These are phyloP conservation scores for Amanita molliuscula DNA, from an alignment of 768 basidiomycete genomes.

Conservation along the genomic window DNA sequence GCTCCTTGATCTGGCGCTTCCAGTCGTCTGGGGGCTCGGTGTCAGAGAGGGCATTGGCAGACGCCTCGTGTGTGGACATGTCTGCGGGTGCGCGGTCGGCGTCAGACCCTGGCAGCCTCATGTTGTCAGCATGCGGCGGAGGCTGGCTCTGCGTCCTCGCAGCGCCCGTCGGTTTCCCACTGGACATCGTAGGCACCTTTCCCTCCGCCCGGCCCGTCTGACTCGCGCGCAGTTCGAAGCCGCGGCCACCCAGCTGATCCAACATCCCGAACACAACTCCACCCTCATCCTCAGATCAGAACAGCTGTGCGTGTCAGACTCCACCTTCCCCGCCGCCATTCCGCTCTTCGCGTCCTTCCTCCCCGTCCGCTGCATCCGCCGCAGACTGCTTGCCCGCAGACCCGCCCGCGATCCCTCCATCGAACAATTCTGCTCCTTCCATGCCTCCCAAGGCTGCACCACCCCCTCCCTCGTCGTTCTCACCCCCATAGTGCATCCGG, in stretches of 20 bases:
- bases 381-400: constrained; percentile 66
- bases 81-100: no score
- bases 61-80: no score
- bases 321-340: constrained; percentile 18
- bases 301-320: constrained; percentile 22
- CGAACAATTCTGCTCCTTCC: constrained; percentile 76
- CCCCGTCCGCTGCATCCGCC: constrained; percentile 44
- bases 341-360: constrained; percentile 26
- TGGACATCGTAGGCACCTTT: background rate
- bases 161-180: background rate
- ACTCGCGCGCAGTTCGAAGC: constrained; percentile 48
- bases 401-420: constrained; percentile 66
- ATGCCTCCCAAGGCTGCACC: constrained; percentile 18
- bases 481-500: constrained; percentile 41
- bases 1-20: constrained; percentile 7
- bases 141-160: background rate
- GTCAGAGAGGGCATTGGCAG: background rate
- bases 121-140: background rate
- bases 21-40: constrained; percentile 3
- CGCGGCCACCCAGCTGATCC: constrained; percentile 61
- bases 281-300: constrained; percentile 85
- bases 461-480: constrained; percentile 33
- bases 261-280: constrained; percentile 91
- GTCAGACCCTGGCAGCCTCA: background rate
- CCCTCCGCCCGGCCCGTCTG: background rate